Conservation (phyloP, 139 green algal genomes). For the Picochlorum sp. region DNA sequence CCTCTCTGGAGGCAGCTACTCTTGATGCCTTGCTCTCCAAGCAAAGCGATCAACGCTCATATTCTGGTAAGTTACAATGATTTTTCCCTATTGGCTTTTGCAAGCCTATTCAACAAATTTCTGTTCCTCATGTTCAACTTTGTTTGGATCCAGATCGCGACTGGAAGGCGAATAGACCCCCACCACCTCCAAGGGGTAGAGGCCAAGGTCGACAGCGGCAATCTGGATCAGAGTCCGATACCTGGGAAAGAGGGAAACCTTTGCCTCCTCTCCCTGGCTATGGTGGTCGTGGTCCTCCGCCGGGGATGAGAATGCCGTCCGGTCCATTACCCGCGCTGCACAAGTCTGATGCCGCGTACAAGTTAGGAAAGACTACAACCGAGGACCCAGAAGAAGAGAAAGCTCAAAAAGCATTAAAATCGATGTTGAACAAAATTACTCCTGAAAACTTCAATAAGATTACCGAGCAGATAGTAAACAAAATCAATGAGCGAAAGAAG, state of each 20-base stretch:
- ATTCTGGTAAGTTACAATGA: no score
- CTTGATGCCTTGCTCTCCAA: no score
- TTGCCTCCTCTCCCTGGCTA: conserved; percentile 26
- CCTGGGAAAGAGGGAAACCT: conserved; percentile 35
- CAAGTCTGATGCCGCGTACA: conserved; percentile 43
- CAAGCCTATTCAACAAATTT: no score
- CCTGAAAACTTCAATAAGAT: conserved; percentile 93
- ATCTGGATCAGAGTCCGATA: conserved; percentile 26
- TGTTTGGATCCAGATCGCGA: background rate
- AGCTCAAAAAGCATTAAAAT: conserved; percentile 83
- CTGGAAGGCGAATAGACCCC: conserved; percentile 2
- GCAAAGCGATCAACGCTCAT: no score
- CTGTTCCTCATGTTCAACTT: no score
- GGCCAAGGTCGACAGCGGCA: background rate
- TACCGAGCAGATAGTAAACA: conserved; percentile 60
- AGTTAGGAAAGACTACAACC: conserved; percentile 31
- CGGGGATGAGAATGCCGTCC: conserved; percentile 9
- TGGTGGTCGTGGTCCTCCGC: conserved; percentile 14
- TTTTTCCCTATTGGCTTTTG: no score
- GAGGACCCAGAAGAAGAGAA: conserved; percentile 88
- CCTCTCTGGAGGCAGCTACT: no score
- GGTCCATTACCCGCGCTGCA: conserved; percentile 32
- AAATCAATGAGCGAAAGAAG: conserved; percentile 58
- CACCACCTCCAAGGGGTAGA: conserved; percentile 1
- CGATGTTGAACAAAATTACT: conserved; percentile 98